Evolutionary conservation across 805 yeast genomes (phyloP), one percentile per base, ranked within the genome.

Genomic region (Cyberlindnera meyerae): DNA sequence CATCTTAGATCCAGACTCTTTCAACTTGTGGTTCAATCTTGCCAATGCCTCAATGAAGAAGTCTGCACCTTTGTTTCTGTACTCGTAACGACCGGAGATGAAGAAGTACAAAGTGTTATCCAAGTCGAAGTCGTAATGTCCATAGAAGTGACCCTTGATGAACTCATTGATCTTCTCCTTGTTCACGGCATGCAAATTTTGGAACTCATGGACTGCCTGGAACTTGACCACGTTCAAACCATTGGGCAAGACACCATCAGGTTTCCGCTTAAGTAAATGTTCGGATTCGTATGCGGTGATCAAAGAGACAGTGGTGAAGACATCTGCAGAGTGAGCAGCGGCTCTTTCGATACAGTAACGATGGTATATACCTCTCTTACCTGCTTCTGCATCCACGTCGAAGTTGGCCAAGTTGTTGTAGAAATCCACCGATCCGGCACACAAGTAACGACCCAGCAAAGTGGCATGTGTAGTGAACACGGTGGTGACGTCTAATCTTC

Each of bases 391-490:
- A 61, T 90, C 98, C 33, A 90, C 97, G 54, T 90, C 97, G 57
- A 93, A 89, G 47, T 73, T 64, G 44, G 82, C 82, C 54, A 90
- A 70, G 58, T 89, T 88, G 66, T 90, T 90, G 70, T 90, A 90
- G 57, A 90, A 93, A 61, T 90, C 98, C 29, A 88, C 94, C 27
- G 89, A 80, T 21, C 97, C 97, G 6, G 97, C 97, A 69, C 97
- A 90, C 44, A 90, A 65, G 59, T 90, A 90, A 50, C 98, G 77
- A 28, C 98, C 98, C 47, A 93, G 71, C 45, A 90, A 68, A 9
- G 98, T 90, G 4, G 98, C 98, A 62, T 90, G 98, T 16, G 98
- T 90, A 27, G 98, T 90, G 70, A 90, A 90, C 45, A 90, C 82
- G 18, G 98, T 89, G 41, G 96, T 87, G 42, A 87, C 88, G 55